A percentile compares a stretch with the other conserved stretches of the same genome.
phyloP scores from a whole-genome alignment of 2,329 filamentous ascomycete genomes.

The Ophiostoma pallidulum region DNA sequence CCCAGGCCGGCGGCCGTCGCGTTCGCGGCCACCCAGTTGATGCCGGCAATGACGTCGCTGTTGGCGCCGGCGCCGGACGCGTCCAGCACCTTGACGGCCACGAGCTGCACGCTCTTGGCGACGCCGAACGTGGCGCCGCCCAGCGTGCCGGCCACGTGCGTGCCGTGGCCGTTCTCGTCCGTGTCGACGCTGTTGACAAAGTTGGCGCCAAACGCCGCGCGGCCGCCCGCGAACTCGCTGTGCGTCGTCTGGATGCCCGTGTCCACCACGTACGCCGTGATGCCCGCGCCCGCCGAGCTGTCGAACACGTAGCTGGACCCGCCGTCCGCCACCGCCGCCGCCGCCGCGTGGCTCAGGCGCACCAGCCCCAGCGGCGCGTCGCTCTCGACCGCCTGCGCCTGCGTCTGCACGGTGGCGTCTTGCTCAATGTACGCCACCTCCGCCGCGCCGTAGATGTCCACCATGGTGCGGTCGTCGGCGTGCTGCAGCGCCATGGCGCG shows the following conservation, averaged over 20 bases:
- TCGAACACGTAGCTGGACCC: slow-evolving; percentile 41
- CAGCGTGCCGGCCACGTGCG: slow-evolving; percentile 54
- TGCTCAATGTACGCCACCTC: slow-evolving; percentile 36
- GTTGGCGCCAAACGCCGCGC: slow-evolving; percentile 44
- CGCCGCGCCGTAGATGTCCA: slow-evolving; percentile 35
- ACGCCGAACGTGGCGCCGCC: slow-evolving; percentile 53
- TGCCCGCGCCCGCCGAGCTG: slow-evolving; percentile 41
- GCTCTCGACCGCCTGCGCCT: slow-evolving; percentile 36
- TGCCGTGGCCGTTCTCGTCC: slow-evolving; percentile 55
- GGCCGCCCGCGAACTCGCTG: slow-evolving; percentile 45
- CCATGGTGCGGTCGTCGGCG: slow-evolving; percentile 27
- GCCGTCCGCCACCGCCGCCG: slow-evolving; percentile 23
- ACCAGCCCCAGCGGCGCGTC: slow-evolving; percentile 45
- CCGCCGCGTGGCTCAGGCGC: slow-evolving; percentile 40
- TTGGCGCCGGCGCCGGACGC: slow-evolving; percentile 38
- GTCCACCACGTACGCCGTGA: slow-evolving; percentile 55
- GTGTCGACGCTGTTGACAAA: slow-evolving; percentile 39
- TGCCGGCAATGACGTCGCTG: slow-evolving; percentile 47
- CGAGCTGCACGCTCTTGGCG: slow-evolving; percentile 38
- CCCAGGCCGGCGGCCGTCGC: slow-evolving; percentile 30
- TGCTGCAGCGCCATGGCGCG: slow-evolving; percentile 37
- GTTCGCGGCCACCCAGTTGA: slow-evolving; percentile 46
- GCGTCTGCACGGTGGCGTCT: slow-evolving; percentile 34
- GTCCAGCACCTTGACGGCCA: slow-evolving; percentile 54
- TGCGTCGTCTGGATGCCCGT: slow-evolving; percentile 52